Base-by-base conservation (phyloP, 2,329 filamentous ascomycete species). In the Pleochaeta shiraiana region DNA sequence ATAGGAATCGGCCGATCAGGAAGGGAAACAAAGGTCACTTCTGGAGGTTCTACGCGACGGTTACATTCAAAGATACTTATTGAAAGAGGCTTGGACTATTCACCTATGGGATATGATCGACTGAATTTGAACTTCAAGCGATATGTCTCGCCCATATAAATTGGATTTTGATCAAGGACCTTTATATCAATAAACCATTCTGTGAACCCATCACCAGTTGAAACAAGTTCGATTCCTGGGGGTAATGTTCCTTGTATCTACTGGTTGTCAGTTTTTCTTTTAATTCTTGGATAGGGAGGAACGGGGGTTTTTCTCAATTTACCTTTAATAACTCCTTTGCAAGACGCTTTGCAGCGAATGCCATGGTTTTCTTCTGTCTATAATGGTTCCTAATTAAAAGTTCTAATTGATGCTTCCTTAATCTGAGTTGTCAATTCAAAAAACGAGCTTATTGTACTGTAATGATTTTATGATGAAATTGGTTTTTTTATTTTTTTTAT, bases 151-250 rank as follows among this genome's bases (percentile, higher is more conserved):
- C 83, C 81, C 63, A 82, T 76, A 76, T 98, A 98, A 60, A 98
- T 76, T 1, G 92, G 92, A 72, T 98, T 98, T 65, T 82, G 77
- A 74, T 97, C 93, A 47, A 97, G 81, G 63, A 98, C 92, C 69
- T 81, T 78, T 64, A 98, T 95, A 73, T 98, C 95, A 76, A 97
- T 84, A 63, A 85, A 79, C 95, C 93, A 98, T 77, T 93, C 86
- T 71, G 89, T 81, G 63, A 95, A 84, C 73, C 24, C 55, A 37
- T 53, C 55, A 11, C 55, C 88, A 65, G 89, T 85, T 60, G 85
- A 83, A 66, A 95, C 84, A 61, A 97, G 83, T 61, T 82, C 79
- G 74, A 98, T 95, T 64, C 84, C 83, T 21, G 83, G 83, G 47
- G 84, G 83, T 3, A 74, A 66, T 57, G 63, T 68, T 39, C 68